Evolutionary conservation across 805 yeast species (phyloP), one percentile per base, ranked within the genome.

Genomic region (Ogataea nonfermentans): DNA sequence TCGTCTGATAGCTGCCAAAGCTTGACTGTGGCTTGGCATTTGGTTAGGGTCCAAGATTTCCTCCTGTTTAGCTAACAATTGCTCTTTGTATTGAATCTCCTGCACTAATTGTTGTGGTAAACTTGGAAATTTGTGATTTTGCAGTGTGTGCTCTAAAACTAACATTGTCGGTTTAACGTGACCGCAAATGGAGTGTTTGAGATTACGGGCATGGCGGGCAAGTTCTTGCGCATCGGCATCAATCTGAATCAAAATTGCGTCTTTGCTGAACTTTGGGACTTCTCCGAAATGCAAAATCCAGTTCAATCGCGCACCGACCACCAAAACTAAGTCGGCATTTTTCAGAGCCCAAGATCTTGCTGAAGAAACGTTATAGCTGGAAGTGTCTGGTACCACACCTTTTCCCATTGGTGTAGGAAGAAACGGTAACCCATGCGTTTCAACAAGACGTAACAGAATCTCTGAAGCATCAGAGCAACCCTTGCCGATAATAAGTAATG

Each of bases 371-470:
- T 81, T 81, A 23, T 68, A 53, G 0, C 50, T 52, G 27, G 62
- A 57, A 3, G 58, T 47, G 52, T 82, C 90, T 3, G 75, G 64
- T 1, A 82, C 60, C 0, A 81, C 76, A 8, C 90, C 90, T 57
- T 82, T 82, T 0, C 84, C 90, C 90, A 82, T 82, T 3, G 90
- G 88, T 0, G 89, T 81, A 8, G 89, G 86, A 34, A 82, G 52
- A 48, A 82, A 82, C 1, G 83, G 76, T 1, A 81, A 35, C 8
- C 63, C 51, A 36, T 76, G 73, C 1, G 37, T 25, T 5, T 55
- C 36, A 13, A 81, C 67, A 35, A 82, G 66, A 0, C 47, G 27
- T 2, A 73, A 57, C 7, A 81, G 43, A 2, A 56, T 53, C 25
- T 59, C 57, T 2, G 66, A 63, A 6, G 49, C 33, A 41, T 73